A percentile compares a stretch with the other conserved stretches of the same genome.
phyloP scores from a whole-genome alignment of 345 rosid genomes.

The Litchi chinensis region DNA sequence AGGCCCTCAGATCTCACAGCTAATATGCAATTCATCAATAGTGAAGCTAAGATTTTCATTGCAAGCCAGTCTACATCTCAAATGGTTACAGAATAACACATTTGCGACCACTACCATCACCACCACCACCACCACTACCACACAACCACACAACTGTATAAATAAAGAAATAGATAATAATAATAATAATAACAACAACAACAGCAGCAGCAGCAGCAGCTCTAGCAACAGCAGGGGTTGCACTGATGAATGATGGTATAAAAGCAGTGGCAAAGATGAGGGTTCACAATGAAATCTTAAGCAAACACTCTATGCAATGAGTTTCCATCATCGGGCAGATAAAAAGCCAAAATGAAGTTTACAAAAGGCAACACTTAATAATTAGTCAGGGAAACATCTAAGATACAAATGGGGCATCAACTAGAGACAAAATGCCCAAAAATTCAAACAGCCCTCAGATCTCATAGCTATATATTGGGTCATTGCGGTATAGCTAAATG shows the following conservation, averaged over 20 bases:
- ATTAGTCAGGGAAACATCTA: too few relatives aligned
- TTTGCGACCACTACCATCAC: neutral
- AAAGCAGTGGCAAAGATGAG: slow-evolving; percentile 12
- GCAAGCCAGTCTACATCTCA: slow-evolving; percentile 17
- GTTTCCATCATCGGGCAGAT: slow-evolving; percentile 14
- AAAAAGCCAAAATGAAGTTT: neutral
- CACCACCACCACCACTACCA: neutral
- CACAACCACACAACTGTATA: too few relatives aligned
- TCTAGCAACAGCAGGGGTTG: neutral
- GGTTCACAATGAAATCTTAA: slow-evolving; percentile 14
- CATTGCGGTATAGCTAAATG: slow-evolving; percentile 18
- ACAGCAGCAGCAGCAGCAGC: neutral
- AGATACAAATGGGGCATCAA: neutral
- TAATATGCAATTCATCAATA: too few relatives aligned
- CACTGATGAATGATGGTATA: slow-evolving; percentile 4
- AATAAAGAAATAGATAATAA: too few relatives aligned
- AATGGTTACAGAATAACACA: slow-evolving; percentile 4
- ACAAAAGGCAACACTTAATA: neutral
- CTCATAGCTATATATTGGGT: slow-evolving; percentile 24
- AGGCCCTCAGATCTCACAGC: slow-evolving; percentile 22
- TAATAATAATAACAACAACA: neutral
- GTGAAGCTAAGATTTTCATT: slow-evolving; percentile 12
- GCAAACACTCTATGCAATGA: neutral
- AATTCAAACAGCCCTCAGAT: slow-evolving; percentile 29
- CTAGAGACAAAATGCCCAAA: neutral